Percentiles rank a stretch among this genome's conserved stretches.
Evolutionary conservation across 2,329 filamentous ascomycete species (phyloP).

Genomic region (Tympanopsis confertula): DNA sequence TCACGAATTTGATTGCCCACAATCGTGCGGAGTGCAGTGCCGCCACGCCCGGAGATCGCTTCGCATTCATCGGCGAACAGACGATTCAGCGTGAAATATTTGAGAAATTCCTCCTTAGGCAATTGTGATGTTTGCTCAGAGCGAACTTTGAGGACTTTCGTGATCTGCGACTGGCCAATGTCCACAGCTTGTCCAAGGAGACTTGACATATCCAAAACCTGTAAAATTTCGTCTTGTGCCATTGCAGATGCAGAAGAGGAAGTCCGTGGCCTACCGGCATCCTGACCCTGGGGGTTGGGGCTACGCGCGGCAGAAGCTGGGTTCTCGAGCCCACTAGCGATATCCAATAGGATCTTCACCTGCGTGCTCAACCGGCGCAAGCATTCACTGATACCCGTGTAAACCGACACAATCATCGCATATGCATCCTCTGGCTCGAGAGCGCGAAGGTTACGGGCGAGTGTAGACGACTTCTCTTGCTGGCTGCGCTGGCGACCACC

Average conservation of each 20-base stretch:
- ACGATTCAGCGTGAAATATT: constrained; percentile 50
- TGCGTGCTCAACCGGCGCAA: background rate
- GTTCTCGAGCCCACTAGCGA: background rate
- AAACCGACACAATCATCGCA: background rate
- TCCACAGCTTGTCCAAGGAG: constrained; percentile 56
- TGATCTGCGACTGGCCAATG: constrained; percentile 51
- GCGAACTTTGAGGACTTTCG: constrained; percentile 50
- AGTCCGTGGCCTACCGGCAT: too few relatives aligned
- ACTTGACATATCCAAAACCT: constrained; percentile 54
- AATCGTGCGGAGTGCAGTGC: constrained; percentile 44
- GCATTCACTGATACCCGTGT: background rate
- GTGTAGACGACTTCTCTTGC: constrained; percentile 5
- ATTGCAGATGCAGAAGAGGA: too few relatives aligned
- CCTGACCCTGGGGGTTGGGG: background rate
- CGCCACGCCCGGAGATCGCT: constrained; percentile 49
- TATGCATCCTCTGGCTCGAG: background rate
- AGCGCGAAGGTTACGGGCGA: background rate
- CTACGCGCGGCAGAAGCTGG: background rate
- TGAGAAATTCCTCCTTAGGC: constrained; percentile 41
- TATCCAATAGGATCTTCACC: background rate
- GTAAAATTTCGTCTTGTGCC: constrained; percentile 45
- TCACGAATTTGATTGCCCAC: constrained; percentile 52
- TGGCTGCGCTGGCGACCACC: constrained; percentile 43
- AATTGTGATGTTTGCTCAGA: constrained; percentile 45
- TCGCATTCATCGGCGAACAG: constrained; percentile 58